Conservation (phyloP, 2,329 filamentous ascomycete species). For the Ascochyta rabiei region DNA sequence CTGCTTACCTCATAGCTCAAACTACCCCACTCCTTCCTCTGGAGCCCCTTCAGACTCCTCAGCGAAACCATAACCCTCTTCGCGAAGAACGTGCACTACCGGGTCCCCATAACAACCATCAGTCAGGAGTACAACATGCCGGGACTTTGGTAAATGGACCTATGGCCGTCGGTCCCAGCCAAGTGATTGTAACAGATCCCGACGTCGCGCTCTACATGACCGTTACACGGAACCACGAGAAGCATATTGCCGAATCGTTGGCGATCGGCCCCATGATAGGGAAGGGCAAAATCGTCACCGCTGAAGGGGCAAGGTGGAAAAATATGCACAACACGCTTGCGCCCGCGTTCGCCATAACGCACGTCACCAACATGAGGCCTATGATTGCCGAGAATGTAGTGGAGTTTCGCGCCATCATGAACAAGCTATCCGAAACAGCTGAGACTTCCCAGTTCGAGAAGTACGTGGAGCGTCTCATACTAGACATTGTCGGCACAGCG, state of each 20-base stretch:
- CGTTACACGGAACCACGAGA: conserved; percentile 40
- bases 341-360: conserved; percentile 42
- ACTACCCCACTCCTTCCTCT: conserved; percentile 51
- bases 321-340: conserved; percentile 43
- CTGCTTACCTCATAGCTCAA: conserved; percentile 37
- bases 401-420: conserved; percentile 36
- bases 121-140: conserved; percentile 44
- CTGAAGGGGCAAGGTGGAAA: conserved; percentile 46
- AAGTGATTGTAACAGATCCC: conserved; percentile 46
- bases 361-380: conserved; percentile 39
- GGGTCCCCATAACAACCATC: conserved; percentile 43
- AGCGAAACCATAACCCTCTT: conserved; percentile 42
- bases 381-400: conserved; percentile 43
- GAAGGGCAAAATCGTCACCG: conserved; percentile 34
- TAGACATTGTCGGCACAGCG: conserved; percentile 36
- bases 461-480: conserved; percentile 24
- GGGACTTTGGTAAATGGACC: conserved; percentile 52
- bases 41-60: conserved; percentile 50
- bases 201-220: conserved; percentile 49
- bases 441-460: conserved; percentile 37
- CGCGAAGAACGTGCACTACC: conserved; percentile 46
- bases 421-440: conserved; percentile 24
- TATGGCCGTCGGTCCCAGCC: conserved; percentile 48
- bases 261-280: conserved; percentile 38
- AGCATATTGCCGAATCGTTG: conserved; percentile 29